Evolutionary conservation across 768 basidiomycete species (phyloP).

Genomic region (Chlorophyllum brunneum): DNA sequence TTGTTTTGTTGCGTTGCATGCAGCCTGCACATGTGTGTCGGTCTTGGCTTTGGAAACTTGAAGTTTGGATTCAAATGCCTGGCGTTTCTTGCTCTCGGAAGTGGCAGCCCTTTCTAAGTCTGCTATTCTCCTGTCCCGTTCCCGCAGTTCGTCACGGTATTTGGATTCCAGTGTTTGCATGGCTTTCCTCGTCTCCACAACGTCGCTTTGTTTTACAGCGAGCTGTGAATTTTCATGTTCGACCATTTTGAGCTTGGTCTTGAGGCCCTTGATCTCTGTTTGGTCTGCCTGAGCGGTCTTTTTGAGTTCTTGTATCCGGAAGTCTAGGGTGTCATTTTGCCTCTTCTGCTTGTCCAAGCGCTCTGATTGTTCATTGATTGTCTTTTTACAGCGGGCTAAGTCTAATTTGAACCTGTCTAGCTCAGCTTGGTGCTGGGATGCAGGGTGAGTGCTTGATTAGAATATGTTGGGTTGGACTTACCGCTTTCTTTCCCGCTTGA

Average conservation of each 20-base stretch:
- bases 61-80: slow-evolving; percentile 39
- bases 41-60: slow-evolving; percentile 39
- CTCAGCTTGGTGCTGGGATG: slow-evolving; percentile 52
- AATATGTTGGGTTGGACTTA: slow-evolving; percentile 26
- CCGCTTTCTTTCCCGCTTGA: slow-evolving; percentile 61
- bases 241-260: slow-evolving; percentile 49
- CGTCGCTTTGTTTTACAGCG: slow-evolving; percentile 48
- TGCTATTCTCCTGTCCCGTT: slow-evolving; percentile 47
- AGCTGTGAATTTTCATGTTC: slow-evolving; percentile 58
- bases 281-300: slow-evolving; percentile 46
- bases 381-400: slow-evolving; percentile 43
- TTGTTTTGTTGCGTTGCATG: slow-evolving; percentile 27
- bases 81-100: slow-evolving; percentile 48
- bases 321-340: slow-evolving; percentile 52
- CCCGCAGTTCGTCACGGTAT: slow-evolving; percentile 51
- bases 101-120: slow-evolving; percentile 53
- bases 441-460: not conserved
- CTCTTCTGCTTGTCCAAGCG: slow-evolving; percentile 61
- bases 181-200: slow-evolving; percentile 45
- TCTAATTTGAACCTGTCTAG: slow-evolving; percentile 59
- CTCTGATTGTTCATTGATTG: slow-evolving; percentile 45
- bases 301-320: slow-evolving; percentile 60
- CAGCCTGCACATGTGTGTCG: slow-evolving; percentile 35
- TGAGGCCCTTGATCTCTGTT: slow-evolving; percentile 59
- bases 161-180: slow-evolving; percentile 45